These are phyloP conservation scores for Aureobasidium lini DNA, from an alignment of 2,329 filamentous ascomycete genomes.

Conservation along the genomic window DNA sequence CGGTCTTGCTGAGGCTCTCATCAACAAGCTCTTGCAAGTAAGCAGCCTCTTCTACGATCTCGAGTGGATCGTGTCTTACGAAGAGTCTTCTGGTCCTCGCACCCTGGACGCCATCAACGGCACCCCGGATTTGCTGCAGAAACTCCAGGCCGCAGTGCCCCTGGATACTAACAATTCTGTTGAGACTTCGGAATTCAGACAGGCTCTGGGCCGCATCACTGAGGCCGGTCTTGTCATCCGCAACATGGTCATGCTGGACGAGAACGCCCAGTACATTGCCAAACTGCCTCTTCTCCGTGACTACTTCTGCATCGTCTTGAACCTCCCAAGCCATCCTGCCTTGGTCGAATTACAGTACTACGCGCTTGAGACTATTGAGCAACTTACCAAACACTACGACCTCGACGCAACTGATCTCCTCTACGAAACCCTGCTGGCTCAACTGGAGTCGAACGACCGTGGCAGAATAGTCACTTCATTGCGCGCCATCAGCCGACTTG, in stretches of 20 bases:
- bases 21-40: constrained; percentile 75
- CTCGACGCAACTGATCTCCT: constrained; percentile 68
- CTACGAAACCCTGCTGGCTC: constrained; percentile 62
- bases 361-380: constrained; percentile 83
- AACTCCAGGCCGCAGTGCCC: constrained; percentile 54
- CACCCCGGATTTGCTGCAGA: constrained; percentile 64
- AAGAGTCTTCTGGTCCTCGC: constrained; percentile 33
- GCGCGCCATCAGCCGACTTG: constrained; percentile 75
- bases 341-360: constrained; percentile 84
- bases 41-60: constrained; percentile 74
- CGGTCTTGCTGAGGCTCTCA: constrained; percentile 76
- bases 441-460: constrained; percentile 56
- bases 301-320: constrained; percentile 72
- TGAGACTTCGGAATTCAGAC: constrained; percentile 61
- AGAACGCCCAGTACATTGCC: constrained; percentile 78
- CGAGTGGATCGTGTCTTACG: constrained; percentile 70
- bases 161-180: constrained; percentile 59
- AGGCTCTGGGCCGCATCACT: constrained; percentile 67
- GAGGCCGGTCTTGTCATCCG: constrained; percentile 82
- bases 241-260: constrained; percentile 90
- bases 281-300: constrained; percentile 70
- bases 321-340: constrained; percentile 63
- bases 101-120: constrained; percentile 60
- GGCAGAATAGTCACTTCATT: constrained; percentile 74
- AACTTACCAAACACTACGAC: constrained; percentile 73